Conservation (phyloP, 768 basidiomycete genomes). For the Naganishia kalamii region DNA sequence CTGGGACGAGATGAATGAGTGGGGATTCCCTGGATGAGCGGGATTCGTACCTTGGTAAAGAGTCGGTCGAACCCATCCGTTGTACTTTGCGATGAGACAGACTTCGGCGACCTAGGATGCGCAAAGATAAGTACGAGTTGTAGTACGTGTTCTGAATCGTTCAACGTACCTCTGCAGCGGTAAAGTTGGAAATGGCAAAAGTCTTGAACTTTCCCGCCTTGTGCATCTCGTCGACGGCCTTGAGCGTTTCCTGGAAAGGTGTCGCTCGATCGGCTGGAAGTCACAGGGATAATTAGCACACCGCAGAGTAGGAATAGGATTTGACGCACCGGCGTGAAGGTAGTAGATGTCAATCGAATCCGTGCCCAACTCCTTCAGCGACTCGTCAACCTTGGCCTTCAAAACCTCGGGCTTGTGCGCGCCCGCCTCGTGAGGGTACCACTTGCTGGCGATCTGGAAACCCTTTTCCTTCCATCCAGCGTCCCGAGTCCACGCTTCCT, state of each 20-base stretch:
- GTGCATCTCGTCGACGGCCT: constrained; percentile 52
- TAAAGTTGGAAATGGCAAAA: constrained; percentile 52
- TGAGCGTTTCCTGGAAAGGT: constrained; percentile 52
- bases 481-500: constrained; percentile 30
- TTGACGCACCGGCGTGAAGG: constrained; percentile 49
- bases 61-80: constrained; percentile 53
- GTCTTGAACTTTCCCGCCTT: constrained; percentile 55
- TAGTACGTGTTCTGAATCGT: not conserved
- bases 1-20: not conserved
- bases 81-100: constrained; percentile 48
- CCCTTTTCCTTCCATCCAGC: constrained; percentile 53
- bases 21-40: not conserved
- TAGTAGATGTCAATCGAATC: constrained; percentile 53
- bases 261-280: constrained; percentile 47
- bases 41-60: constrained; percentile 50
- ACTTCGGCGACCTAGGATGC: constrained; percentile 51
- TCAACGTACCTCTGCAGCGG: constrained; percentile 46
- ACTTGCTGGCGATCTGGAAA: constrained; percentile 58
- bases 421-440: constrained; percentile 50
- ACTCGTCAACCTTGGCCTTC: constrained; percentile 44
- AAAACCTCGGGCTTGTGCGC: constrained; percentile 43
- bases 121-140: not conserved
- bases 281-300: too few relatives aligned
- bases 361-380: constrained; percentile 52
- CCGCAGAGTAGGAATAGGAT: too few relatives aligned